phyloP scores from a whole-genome alignment of 768 basidiomycete genomes.

The Leccinum arenicola region DNA sequence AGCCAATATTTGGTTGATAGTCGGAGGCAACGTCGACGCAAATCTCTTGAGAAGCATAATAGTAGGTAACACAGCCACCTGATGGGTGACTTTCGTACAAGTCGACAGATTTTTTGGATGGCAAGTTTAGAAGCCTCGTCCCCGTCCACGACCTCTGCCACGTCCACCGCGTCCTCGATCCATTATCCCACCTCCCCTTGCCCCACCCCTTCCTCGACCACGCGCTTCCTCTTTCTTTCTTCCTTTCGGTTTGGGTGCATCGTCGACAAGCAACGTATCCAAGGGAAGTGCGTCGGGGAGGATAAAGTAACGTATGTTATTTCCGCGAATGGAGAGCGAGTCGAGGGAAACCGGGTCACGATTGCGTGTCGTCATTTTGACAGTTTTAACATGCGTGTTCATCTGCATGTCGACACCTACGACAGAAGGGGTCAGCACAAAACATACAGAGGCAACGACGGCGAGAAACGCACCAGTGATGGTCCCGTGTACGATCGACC shows the following conservation, averaged over 20 bases:
- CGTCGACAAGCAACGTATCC: conserved; percentile 95
- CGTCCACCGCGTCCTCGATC: conserved; percentile 55
- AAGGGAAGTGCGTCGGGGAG: conserved; percentile 97
- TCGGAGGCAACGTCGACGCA: conserved; percentile 30
- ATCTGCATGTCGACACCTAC: conserved; percentile 98
- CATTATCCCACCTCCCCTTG: conserved; percentile 42
- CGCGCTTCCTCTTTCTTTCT: conserved; percentile 84
- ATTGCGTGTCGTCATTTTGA: conserved; percentile 93
- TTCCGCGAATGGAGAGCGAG: conserved; percentile 90
- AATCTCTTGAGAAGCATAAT: conserved; percentile 30
- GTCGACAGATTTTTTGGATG: neutral
- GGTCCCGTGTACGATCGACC: conserved; percentile 91
- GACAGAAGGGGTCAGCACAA: conserved; percentile 1
- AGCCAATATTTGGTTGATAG: conserved; percentile 38
- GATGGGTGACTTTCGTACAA: neutral
- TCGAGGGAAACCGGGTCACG: conserved; percentile 87
- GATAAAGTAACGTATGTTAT: conserved; percentile 95
- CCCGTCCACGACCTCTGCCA: conserved; percentile 53
- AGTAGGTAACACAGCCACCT: conserved; percentile 27
- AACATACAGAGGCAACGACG: neutral
- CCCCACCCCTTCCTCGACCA: conserved; percentile 41
- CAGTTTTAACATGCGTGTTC: conserved; percentile 98
- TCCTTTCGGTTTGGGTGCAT: conserved; percentile 93
- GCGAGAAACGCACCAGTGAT: conserved; percentile 73
- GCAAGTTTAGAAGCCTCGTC: conserved; percentile 37